Base-by-base conservation (phyloP, 257 asterid species). In the Lycium ferocissimum region DNA sequence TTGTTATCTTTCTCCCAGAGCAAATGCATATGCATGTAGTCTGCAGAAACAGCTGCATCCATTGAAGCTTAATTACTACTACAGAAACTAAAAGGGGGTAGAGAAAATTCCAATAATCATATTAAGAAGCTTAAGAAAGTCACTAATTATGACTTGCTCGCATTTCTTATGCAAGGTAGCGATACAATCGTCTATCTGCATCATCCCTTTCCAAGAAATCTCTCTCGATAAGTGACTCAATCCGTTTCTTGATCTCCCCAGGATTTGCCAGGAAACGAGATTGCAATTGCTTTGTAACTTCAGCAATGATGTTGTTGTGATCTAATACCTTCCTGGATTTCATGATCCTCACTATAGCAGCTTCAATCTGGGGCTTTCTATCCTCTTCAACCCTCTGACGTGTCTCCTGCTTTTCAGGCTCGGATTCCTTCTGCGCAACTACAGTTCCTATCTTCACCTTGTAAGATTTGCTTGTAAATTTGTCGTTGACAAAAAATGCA, bases 351-450 rank as follows among this genome's bases (percentile, higher is more conserved):
- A 95, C 98, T 37, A 95, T 90, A 3, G 98, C 98, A 66, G 98
- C 98, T 87, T 95, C 98, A 37, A 94, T 94, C 94, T 94, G 98
- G 54, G 98, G 97, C 89, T 95, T 95, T 73, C 98, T 87, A 82
- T 94, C 98, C 90, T 95, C 98, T 87, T 94, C 98, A 86, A 95
- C 98, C 85, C 94, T 94, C 90, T 95, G 98, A 57, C 98, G 89
- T 1, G 98, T 94, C 88, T 95, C 98, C 87, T 92, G 98, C 87
- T 94, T 95, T 85, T 95, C 97, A 0, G 98, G 95, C 89, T 95
- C 98, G 3, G 97, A 92, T 86, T 95, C 98, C 90, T 95, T 95
- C 73, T 93, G 98, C 26, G 98, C 98, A 63, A 92, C 97, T 43
- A 95, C 98, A 2, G 97, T 95, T 78, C 98, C 98, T 56, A 95